A percentile compares a stretch with the other conserved stretches of the same genome.
phyloP scores from a whole-genome alignment of 2,329 filamentous ascomycete species.

The Penicillium aurantiogriseum region DNA sequence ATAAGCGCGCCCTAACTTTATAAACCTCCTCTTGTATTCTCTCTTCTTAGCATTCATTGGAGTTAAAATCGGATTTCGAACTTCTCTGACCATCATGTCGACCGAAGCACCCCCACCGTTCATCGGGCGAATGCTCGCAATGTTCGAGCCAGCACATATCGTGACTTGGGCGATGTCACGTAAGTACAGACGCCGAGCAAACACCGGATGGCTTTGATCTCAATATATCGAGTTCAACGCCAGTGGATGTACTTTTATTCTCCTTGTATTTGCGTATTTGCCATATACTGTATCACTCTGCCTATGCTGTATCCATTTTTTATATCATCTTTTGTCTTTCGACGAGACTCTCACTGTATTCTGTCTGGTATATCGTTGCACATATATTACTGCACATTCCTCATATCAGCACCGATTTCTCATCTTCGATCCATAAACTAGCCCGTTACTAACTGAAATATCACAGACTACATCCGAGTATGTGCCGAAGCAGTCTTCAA shows the following conservation, averaged over 20 bases:
- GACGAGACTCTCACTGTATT: background rate
- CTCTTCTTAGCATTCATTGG: background rate
- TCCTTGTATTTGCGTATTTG: background rate
- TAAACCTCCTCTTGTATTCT: background rate
- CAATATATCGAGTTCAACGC: background rate
- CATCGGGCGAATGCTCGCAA: constrained; percentile 16
- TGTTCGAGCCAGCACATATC: constrained; percentile 28
- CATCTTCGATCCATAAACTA: background rate
- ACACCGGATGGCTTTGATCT: background rate
- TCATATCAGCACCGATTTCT: background rate
- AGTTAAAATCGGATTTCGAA: background rate
- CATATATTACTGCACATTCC: background rate
- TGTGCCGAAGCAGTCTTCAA: constrained; percentile 35
- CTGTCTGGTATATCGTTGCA: background rate
- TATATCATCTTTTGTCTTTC: background rate
- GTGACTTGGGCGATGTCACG: constrained; percentile 28
- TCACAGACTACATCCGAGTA: constrained; percentile 33
- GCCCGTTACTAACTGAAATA: constrained; percentile 11
- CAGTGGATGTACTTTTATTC: background rate
- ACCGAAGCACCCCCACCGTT: constrained; percentile 15
- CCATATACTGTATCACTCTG: background rate
- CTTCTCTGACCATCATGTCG: constrained; percentile 7
- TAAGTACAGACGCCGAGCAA: constrained; percentile 19
- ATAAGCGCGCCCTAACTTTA: background rate
- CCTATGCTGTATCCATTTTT: background rate